A percentile compares a stretch with the other conserved stretches of the same genome.
These are phyloP conservation scores for Climacium dendroides DNA, from an alignment of 225 moss, liverwort and hornwort genomes.

Conservation along the genomic window DNA sequence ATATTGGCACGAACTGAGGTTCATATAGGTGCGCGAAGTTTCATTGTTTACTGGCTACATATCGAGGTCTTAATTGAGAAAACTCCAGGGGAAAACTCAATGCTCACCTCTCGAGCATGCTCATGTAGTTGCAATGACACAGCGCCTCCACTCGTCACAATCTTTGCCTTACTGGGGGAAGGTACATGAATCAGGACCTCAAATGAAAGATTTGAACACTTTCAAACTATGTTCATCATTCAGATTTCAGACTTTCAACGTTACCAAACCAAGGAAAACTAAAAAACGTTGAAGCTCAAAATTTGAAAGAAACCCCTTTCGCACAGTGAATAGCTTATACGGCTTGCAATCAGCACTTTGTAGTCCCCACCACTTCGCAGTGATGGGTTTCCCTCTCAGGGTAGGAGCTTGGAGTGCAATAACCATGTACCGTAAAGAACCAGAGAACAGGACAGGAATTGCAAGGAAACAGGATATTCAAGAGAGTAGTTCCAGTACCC, in stretches of 20 bases:
- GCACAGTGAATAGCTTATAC: not conserved
- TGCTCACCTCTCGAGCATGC: conserved; percentile 62
- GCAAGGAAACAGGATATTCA: not conserved
- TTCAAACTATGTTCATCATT: not conserved
- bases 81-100: not conserved
- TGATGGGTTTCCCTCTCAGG: not conserved
- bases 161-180: conserved; percentile 36
- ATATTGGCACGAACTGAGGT: not conserved
- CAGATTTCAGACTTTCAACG: not conserved
- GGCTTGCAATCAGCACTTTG: not conserved
- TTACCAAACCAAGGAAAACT: not conserved
- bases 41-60: not conserved
- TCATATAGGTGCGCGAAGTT: not conserved
- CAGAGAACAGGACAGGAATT: not conserved
- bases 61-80: not conserved
- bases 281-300: not conserved
- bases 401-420: not conserved
- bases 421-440: not conserved
- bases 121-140: conserved; percentile 76
- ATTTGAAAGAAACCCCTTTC: not conserved
- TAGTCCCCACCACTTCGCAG: not conserved
- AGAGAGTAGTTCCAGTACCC: conserved; percentile 33
- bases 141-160: conserved; percentile 59
- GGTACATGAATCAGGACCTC: not conserved
- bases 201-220: not conserved